These are phyloP conservation scores for Heterobasidion annosum DNA, from an alignment of 1,284 basidiomycete genomes.

Conservation along the genomic window DNA sequence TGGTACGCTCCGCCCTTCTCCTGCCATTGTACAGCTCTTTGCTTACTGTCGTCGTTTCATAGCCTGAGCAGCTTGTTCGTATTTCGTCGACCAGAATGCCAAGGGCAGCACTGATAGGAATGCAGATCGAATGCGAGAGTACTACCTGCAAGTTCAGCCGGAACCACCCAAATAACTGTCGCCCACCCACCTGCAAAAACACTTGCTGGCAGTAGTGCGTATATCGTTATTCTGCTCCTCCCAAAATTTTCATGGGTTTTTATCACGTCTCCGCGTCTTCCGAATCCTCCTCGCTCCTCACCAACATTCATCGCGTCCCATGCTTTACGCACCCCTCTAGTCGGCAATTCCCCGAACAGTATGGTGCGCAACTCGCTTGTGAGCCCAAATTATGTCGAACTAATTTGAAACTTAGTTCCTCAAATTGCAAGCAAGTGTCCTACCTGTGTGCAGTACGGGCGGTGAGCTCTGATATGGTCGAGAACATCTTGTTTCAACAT, in stretches of 20 bases:
- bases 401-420: neutral
- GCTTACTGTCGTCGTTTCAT: neutral
- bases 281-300: neutral
- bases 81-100: neutral
- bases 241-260: neutral
- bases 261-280: neutral
- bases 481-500: neutral
- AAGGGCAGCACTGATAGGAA: neutral
- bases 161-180: conserved; percentile 32
- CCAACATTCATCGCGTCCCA: neutral
- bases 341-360: conserved; percentile 13
- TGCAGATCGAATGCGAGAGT: conserved; percentile 30
- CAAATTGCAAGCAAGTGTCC: neutral
- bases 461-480: neutral
- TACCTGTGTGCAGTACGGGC: neutral
- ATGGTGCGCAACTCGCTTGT: conserved; percentile 4
- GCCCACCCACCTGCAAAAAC: conserved; percentile 24
- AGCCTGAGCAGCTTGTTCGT: conserved; percentile 11
- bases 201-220: conserved; percentile 42
- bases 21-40: neutral
- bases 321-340: neutral
- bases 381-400: neutral
- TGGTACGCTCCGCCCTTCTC: conserved; percentile 20
- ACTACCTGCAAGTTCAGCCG: conserved; percentile 38
- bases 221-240: conserved; percentile 3